A percentile compares a stretch with the other conserved stretches of the same genome.
Conservation (phyloP, 176 grass and related monocot genomes). For the Hordeum marinum region DNA sequence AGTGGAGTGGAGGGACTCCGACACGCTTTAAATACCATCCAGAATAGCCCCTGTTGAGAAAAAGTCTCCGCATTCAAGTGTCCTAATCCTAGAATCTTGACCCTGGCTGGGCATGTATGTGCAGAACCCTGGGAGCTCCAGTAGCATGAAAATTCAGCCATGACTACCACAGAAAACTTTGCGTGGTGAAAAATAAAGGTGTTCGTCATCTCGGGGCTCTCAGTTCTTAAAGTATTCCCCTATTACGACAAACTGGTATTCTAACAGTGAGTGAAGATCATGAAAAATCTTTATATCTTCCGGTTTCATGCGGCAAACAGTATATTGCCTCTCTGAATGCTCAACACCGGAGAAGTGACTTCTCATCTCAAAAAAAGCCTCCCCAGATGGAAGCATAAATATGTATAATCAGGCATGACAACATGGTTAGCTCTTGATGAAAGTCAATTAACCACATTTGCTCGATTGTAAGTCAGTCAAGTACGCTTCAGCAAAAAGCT, state of each 20-base stretch:
- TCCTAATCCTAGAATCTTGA: too few relatives aligned
- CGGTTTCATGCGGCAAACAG: neutral
- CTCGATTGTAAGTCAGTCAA: conserved; percentile 20
- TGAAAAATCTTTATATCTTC: neutral
- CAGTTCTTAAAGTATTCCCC: neutral
- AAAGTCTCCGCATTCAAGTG: too few relatives aligned
- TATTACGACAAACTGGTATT: neutral
- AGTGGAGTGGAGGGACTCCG: too few relatives aligned
- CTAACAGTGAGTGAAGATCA: neutral
- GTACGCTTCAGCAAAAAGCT: conserved; percentile 67
- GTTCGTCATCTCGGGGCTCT: neutral
- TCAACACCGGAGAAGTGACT: neutral
- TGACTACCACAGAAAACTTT: neutral
- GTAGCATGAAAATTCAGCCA: too few relatives aligned
- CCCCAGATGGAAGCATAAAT: conserved; percentile 1
- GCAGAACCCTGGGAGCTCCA: too few relatives aligned
- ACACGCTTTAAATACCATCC: too few relatives aligned
- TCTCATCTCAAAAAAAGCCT: neutral
- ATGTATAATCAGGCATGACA: neutral
- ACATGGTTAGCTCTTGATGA: neutral
- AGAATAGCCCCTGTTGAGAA: too few relatives aligned
- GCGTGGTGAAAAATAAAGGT: neutral
- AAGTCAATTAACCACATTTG: neutral
- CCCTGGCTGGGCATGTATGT: too few relatives aligned
- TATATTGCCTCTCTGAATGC: conserved; percentile 5